phyloP scores from a whole-genome alignment of 139 green algal genomes.

The Microglena sp. region DNA sequence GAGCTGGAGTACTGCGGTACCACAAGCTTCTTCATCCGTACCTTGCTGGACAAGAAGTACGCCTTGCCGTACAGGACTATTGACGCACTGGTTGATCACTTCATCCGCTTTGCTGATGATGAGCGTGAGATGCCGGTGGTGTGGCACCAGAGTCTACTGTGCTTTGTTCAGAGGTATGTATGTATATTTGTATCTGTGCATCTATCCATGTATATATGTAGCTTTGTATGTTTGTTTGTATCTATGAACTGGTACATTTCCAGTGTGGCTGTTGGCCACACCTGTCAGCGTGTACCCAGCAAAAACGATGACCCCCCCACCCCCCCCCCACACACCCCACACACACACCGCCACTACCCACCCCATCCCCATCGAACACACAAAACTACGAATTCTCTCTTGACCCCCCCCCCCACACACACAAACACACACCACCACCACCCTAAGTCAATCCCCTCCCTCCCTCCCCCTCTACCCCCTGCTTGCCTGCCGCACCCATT shows the following conservation, averaged over 20 bases:
- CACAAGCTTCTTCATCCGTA: conserved; percentile 94
- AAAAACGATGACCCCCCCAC: no score
- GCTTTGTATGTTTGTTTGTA: conserved; percentile 6
- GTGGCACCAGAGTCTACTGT: conserved; percentile 93
- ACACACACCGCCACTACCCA: no score
- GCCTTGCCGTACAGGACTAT: conserved; percentile 82
- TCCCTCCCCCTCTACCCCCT: no score
- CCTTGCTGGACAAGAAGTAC: conserved; percentile 99
- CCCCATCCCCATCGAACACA: no score
- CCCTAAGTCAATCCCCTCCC: no score
- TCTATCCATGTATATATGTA: not conserved
- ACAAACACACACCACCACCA: no score
- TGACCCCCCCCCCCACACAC: no score
- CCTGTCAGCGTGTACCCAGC: no score
- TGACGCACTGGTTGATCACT: conserved; percentile 68
- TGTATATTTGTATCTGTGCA: conserved; percentile 21
- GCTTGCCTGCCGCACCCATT: no score
- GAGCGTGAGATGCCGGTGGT: conserved; percentile 89
- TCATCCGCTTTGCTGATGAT: conserved; percentile 61
- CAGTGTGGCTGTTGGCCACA: no score
- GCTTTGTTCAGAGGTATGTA: conserved; percentile 87
- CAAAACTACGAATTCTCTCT: no score
- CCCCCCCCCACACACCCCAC: no score
- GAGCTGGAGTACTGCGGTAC: conserved; percentile 88
- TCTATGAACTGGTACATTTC: not conserved